Base-by-base conservation (phyloP, 768 basidiomycete species). In the Termitomyces bulborhizus region DNA sequence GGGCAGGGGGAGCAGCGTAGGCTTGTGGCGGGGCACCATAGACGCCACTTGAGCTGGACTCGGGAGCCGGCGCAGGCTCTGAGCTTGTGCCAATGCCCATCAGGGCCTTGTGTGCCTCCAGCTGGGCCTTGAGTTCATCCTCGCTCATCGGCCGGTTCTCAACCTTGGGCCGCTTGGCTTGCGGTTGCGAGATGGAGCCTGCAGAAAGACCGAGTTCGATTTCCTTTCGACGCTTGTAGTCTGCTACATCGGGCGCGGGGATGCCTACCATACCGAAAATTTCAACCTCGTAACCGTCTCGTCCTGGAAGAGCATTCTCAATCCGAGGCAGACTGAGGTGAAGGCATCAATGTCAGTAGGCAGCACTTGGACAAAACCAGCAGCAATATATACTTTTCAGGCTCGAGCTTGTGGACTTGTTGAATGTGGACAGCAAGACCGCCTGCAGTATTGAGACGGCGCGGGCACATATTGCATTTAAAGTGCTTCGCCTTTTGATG, bases 241-340 rank as follows among this genome's bases (percentile, higher is more conserved):
- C 96, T 12, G 91, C 93, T 18, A 96, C 82, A 69, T 96, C 95
- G 34, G 93, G 90, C 3, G 87, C 88, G 7, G 94, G 94, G 48
- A 98, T 93, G 53, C 96, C 97, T 68, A 97, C 96, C 97, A 99
- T 98, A 24, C 97, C 97, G 61, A 98, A 98, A 46, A 99, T 98
- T 73, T 99, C 97, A 37, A 99, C 88, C 68, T 98, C 96, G 63
- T 98, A 98, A 1, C 95, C 93, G 71, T 98, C 96, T 34, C 97
- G 85, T 29, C 95, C 96, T 8, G 96, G 93, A 3, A 99, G 76
- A 0, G 96, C 95, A 67, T 98, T 98, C 54, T 97, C 95, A 26
- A 99, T 93, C 18, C 96, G 90, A n/a, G 82, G 85, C 34, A 89
- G 74, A 58, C 86, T 87, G 37, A 39, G 48, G 45, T 15, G 46